Evolutionary conservation across 2,329 filamentous ascomycete genomes (phyloP), one percentile per base, ranked within the genome.

Genomic region (Tolypocladium amazonense): DNA sequence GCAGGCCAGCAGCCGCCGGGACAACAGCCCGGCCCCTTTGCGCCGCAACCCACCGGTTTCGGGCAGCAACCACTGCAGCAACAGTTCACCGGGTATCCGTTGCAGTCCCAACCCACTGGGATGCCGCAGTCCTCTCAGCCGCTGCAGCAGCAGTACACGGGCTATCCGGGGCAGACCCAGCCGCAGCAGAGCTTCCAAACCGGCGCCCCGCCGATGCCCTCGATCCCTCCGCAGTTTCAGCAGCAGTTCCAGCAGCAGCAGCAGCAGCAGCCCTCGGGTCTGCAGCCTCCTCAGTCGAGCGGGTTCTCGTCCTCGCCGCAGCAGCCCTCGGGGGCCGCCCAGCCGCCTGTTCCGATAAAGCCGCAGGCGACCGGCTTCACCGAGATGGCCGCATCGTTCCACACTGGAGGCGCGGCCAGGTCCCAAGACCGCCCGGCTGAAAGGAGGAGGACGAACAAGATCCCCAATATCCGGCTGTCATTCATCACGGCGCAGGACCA

Each of bases 401-500:
- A 85, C 64, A 79, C 80, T 0, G 76, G 76, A 6, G 76, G 77
- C 33, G 70, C 73, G 57, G 65, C 77, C 47, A 76, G 79, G 60
- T 69, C 81, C 2, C 73, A 76, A 64, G 76, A 77, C 33, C 75
- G 77, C 63, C 71, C 78, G 61, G 72, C 77, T 9, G 74, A 77
- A 60, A 86, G 84, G 67, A 73, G 77, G 60, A 86, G 84, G 68
- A 73, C 79, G 15, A 87, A 83, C 66, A 94, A 89, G 77, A 97
- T 99, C 60, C 94, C 94, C 35, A 97, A 89, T 71, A 95, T 97
- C 65, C 84, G 94, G 56, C 77, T 99, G 62, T 96, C 92, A 3
- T 99, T 99, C 73, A 96, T 99, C 70, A 97, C 93, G 3, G 92
- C 90, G 33, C 86, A 88, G 69, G 94, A 99, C 71, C 94, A 99